phyloP scores from a whole-genome alignment of 2,329 filamentous ascomycete species.

The Colletotrichum cordylinicola region DNA sequence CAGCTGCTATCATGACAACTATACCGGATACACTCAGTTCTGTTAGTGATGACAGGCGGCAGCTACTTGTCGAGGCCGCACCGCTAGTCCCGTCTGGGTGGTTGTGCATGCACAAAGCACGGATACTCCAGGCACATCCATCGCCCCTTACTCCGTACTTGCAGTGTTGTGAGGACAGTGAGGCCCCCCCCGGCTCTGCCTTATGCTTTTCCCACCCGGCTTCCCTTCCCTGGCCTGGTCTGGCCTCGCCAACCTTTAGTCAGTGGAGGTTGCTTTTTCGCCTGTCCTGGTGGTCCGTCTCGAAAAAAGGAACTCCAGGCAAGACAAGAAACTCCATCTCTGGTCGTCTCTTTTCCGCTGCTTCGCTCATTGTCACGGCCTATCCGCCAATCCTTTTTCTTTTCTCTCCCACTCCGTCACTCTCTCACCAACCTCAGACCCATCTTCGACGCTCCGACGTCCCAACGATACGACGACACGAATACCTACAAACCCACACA shows the following conservation, averaged over 20 bases:
- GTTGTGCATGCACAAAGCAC: conserved; percentile 13
- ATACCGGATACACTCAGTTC: rapidly evolving
- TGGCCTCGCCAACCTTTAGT: background rate
- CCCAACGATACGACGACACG: conserved; percentile 14
- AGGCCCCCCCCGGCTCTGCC: background rate
- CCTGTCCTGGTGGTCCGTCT: background rate
- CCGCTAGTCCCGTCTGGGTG: background rate
- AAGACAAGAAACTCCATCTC: background rate
- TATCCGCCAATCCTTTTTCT: conserved; percentile 10
- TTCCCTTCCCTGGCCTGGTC: background rate
- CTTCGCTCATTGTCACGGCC: conserved; percentile 14
- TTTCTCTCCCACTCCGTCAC: conserved; percentile 1
- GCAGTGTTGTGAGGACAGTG: background rate
- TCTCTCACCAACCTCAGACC: background rate
- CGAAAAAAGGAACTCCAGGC: conserved; percentile 16
- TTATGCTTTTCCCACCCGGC: background rate
- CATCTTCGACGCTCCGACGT: background rate
- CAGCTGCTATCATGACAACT: background rate
- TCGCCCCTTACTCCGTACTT: background rate
- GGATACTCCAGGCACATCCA: background rate
- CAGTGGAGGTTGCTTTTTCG: conserved; percentile 3
- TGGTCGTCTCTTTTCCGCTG: background rate
- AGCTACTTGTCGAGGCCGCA: background rate
- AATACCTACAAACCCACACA: background rate
- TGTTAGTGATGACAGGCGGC: conserved; percentile 10